Evolutionary conservation across 202 grass and related monocot genomes (phyloP).

Genomic region (Brachypodium distachyon): DNA sequence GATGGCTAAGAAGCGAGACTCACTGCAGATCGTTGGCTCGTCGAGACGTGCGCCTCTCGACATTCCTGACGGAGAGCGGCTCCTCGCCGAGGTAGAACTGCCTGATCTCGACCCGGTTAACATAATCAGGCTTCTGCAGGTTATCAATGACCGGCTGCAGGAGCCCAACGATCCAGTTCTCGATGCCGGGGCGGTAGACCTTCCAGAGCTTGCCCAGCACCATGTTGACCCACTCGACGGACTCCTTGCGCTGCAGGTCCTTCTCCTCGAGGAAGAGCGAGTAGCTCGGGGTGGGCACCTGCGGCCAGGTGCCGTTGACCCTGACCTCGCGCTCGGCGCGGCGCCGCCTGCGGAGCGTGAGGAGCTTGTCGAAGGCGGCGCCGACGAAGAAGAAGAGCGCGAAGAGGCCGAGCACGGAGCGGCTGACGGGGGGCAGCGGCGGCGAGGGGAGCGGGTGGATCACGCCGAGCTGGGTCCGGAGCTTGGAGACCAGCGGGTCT

Average conservation of each 20-base stretch:
- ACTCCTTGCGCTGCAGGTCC: slow-evolving; percentile 97
- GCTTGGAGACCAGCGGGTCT: slow-evolving; percentile 85
- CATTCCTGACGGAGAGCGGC: slow-evolving; percentile 83
- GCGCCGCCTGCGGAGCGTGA: slow-evolving; percentile 62
- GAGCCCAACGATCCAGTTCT: slow-evolving; percentile 88
- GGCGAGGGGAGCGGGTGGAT: slow-evolving; percentile 88
- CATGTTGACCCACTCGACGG: slow-evolving; percentile 99
- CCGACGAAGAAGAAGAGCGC: slow-evolving; percentile 98
- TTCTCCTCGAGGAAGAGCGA: slow-evolving; percentile 89
- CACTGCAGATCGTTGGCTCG: slow-evolving; percentile 87
- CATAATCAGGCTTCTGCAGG: slow-evolving; percentile 80
- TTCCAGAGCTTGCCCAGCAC: slow-evolving; percentile 98
- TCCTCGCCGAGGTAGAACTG: slow-evolving; percentile 96
- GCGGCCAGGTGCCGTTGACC: slow-evolving; percentile 86
- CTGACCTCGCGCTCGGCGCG: slow-evolving; percentile 53
- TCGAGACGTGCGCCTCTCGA: slow-evolving; percentile 77
- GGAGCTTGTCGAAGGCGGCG: slow-evolving; percentile 83
- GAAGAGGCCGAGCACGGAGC: slow-evolving; percentile 69
- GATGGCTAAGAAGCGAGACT: neutral
- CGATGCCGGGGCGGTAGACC: slow-evolving; percentile 87
- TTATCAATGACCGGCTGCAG: slow-evolving; percentile 92
- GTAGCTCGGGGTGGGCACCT: slow-evolving; percentile 89
- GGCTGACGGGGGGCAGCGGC: slow-evolving; percentile 22
- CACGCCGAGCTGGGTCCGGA: slow-evolving; percentile 84
- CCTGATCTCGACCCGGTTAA: slow-evolving; percentile 90